phyloP scores from a whole-genome alignment of 768 basidiomycete species.

The Pleurotus djamor region DNA sequence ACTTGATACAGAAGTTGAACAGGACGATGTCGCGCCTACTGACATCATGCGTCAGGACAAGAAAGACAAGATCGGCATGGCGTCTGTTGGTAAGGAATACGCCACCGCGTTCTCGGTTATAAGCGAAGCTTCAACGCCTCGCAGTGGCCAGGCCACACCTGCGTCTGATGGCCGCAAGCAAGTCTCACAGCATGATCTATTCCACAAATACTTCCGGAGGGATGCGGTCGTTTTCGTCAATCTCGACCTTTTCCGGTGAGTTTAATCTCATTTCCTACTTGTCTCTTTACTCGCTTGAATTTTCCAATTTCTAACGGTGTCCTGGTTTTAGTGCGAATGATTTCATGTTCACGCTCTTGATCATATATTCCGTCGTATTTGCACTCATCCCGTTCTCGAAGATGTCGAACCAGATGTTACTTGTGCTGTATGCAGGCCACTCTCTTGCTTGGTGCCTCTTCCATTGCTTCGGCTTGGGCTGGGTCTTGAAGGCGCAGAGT shows the following conservation, averaged over 20 bases:
- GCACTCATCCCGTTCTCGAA: conserved; percentile 49
- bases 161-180: background rate
- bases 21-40: background rate
- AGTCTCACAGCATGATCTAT: conserved; percentile 82
- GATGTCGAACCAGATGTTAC: conserved; percentile 42
- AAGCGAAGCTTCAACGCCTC: background rate
- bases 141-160: background rate
- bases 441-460: conserved; percentile 84
- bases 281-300: background rate
- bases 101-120: background rate
- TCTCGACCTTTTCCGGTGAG: conserved; percentile 83
- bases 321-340: conserved; percentile 75
- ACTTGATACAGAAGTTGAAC: conserved; percentile 58
- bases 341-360: conserved; percentile 72
- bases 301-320: conserved; percentile 7
- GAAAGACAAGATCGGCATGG: background rate
- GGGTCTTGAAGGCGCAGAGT: conserved; percentile 82
- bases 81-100: background rate
- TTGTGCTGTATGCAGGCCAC: conserved; percentile 78
- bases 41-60: background rate
- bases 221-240: conserved; percentile 82
- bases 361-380: conserved; percentile 63
- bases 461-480: conserved; percentile 86
- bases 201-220: conserved; percentile 87
- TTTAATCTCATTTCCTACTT: background rate